phyloP scores from a whole-genome alignment of 129 eudicot species.

The Logfia minima region DNA sequence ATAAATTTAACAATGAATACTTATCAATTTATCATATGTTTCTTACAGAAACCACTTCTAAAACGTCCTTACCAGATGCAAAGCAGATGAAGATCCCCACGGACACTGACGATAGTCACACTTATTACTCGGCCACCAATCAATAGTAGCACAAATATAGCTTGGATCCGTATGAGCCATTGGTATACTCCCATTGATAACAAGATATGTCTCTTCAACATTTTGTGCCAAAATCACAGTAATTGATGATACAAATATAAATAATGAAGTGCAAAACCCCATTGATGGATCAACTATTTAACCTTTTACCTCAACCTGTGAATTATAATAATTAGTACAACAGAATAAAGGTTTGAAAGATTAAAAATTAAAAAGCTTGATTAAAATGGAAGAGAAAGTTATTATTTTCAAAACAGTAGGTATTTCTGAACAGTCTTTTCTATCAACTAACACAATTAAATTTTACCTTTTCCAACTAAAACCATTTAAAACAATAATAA shows the following conservation, averaged over 20 bases:
- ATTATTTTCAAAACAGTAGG: conserved; percentile 6
- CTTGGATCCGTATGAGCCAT: conserved; percentile 69
- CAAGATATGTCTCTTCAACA: conserved; percentile 45
- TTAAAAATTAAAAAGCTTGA: background rate
- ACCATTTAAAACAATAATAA: background rate
- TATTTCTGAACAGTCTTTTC: background rate
- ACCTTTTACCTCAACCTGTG: conserved; percentile 26
- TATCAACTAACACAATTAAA: background rate
- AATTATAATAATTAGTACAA: conserved; percentile 14
- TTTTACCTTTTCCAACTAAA: background rate
- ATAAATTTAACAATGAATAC: background rate
- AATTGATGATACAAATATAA: conserved; percentile 47
- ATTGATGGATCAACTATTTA: conserved; percentile 39
- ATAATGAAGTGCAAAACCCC: conserved; percentile 44
- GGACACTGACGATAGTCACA: conserved; percentile 84
- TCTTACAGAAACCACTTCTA: background rate
- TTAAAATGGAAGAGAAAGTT: conserved; percentile 6
- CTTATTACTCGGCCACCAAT: conserved; percentile 95
- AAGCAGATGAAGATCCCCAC: conserved; percentile 82
- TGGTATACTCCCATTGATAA: conserved; percentile 49
- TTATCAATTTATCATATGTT: background rate
- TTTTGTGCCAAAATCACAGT: conserved; percentile 57
- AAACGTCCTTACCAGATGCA: conserved; percentile 59
- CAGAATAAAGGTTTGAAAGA: background rate
- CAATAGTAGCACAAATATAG: conserved; percentile 90